Evolutionary conservation across 2,329 filamentous ascomycete genomes (phyloP).

Genomic region (Neopestalotiopsis sp.): DNA sequence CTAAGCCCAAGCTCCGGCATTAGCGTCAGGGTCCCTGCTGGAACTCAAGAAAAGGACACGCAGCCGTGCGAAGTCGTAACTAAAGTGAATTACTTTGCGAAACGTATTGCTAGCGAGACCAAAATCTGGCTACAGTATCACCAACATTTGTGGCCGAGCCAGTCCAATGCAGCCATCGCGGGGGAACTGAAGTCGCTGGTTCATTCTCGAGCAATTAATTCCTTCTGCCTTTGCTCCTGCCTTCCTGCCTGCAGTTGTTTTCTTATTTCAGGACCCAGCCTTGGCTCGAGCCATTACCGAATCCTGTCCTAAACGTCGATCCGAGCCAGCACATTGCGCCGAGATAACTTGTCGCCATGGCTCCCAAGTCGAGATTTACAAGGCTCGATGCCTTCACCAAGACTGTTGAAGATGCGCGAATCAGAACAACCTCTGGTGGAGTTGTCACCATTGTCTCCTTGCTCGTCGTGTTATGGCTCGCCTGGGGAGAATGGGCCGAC

Average conservation of each 20-base stretch:
- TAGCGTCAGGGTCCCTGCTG: slow-evolving; percentile 16
- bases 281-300: slow-evolving; percentile 11
- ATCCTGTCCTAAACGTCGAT: not conserved
- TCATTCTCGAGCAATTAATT: slow-evolving; percentile 1
- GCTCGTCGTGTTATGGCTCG: slow-evolving; percentile 84
- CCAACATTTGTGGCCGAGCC: not conserved
- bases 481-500: slow-evolving; percentile 95
- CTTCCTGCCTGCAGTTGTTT: slow-evolving; percentile 8
- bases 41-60: slow-evolving; percentile 9
- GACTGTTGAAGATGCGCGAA: slow-evolving; percentile 95
- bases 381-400: slow-evolving; percentile 99
- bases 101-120: not conserved
- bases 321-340: slow-evolving; percentile 7
- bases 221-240: slow-evolving; percentile 10
- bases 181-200: slow-evolving; percentile 14
- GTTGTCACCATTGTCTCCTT: slow-evolving; percentile 93
- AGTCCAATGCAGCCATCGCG: slow-evolving; percentile 18
- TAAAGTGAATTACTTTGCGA: slow-evolving; percentile 8
- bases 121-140: not conserved
- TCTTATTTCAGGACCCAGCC: slow-evolving; percentile 6
- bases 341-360: slow-evolving; percentile 60
- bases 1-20: slow-evolving; percentile 17
- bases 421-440: slow-evolving; percentile 94
- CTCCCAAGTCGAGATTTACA: slow-evolving; percentile 91
- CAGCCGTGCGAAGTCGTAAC: slow-evolving; percentile 9